Evolutionary conservation across 768 basidiomycete species (phyloP), one percentile per base, ranked within the genome.

Genomic region (Sarcodon aspratus): DNA sequence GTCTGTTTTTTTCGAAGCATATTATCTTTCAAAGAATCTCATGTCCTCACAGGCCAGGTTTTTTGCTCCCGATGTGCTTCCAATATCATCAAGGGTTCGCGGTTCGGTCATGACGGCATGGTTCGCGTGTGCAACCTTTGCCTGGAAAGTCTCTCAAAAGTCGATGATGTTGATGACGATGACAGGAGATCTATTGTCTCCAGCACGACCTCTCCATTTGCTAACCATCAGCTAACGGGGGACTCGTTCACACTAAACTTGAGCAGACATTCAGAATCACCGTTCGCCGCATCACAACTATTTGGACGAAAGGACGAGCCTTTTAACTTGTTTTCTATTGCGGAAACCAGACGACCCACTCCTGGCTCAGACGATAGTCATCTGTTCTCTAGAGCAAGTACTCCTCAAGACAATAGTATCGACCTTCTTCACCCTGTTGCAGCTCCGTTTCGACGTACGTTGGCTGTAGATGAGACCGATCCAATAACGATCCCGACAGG

Each of bases 51-150:
- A 86, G 94, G 94, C 33, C 94, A 96, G 64, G 94, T 99, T 62
- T 99, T 97, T 62, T 99, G 96, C 64, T 91, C 90, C 33, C 80
- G 92, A 8, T 99, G 96, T 63, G 93, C 96, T 2, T 94, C 92
- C 32, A 95, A 96, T 58, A 86, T 96, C 55, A 93, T 98, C 64
- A 94, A 93, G 55, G 94, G 92, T 12, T 75, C 82, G 10, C 81
- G 93, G 7, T 97, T 96, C 59, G 93, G 94, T 4, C 85, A 91
- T 52, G 86, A 95, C 47, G 92, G 92, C n/a, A 89, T 88, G 78
- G 77, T 99, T 46, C 80, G 96, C 48, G 86, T 96, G 8, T 99
- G 96, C 67, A 97, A 97, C 57, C 70, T 96, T 11, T 98, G 95
- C 63, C 71, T 95, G n/a, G 85, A 88, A 55, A 92, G 92, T 64